A percentile compares a stretch with the other conserved stretches of the same genome.
phyloP scores from a whole-genome alignment of 768 basidiomycete genomes.

The Daedaleopsis sinensis region DNA sequence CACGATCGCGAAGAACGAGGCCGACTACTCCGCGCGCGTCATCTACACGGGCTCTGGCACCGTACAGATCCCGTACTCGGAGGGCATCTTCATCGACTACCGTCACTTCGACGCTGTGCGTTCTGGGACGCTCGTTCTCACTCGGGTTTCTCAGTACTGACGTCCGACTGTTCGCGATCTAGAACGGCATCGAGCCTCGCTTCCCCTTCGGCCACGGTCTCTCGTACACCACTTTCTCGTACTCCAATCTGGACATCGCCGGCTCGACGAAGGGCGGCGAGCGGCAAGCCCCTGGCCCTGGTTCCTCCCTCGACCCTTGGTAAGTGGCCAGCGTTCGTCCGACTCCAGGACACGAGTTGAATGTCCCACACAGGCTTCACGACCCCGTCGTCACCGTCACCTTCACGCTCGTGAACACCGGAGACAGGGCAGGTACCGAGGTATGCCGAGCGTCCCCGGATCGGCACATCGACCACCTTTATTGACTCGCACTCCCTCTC shows the following conservation, averaged over 20 bases:
- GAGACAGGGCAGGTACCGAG: slow-evolving; percentile 56
- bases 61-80: slow-evolving; percentile 55
- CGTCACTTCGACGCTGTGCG: slow-evolving; percentile 52
- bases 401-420: slow-evolving; percentile 57
- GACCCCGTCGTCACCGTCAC: slow-evolving; percentile 52
- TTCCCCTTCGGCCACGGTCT: slow-evolving; percentile 76
- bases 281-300: slow-evolving; percentile 45
- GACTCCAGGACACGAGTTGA: neutral
- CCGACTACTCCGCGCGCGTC: slow-evolving; percentile 62
- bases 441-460: slow-evolving; percentile 33
- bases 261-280: slow-evolving; percentile 41
- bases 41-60: slow-evolving; percentile 33
- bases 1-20: slow-evolving; percentile 47
- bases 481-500: neutral
- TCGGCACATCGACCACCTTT: neutral
- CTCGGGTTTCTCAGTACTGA: neutral
- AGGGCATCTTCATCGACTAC: slow-evolving; percentile 62
- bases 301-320: slow-evolving; percentile 57
- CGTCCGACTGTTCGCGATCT: neutral
- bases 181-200: slow-evolving; percentile 48
- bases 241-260: slow-evolving; percentile 46
- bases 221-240: slow-evolving; percentile 73
- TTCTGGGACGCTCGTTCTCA: neutral
- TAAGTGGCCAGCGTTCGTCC: slow-evolving; percentile 24
- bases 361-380: slow-evolving; percentile 45